Percentiles rank a stretch among this genome's conserved stretches.
Conservation (phyloP, 805 yeast species). For the Metschnikowia henanensis region DNA sequence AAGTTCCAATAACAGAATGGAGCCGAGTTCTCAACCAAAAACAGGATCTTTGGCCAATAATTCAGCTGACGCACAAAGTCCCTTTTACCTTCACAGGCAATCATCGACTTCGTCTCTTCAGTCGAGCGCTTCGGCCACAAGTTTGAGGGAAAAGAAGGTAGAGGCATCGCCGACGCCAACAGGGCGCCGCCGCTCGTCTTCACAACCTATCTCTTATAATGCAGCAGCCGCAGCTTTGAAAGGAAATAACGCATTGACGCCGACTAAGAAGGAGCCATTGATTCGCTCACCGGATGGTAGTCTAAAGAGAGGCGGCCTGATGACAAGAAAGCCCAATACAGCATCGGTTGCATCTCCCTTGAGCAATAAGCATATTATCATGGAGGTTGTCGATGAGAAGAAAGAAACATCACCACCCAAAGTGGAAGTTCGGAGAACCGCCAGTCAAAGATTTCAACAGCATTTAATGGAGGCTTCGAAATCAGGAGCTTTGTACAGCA, state of each 20-base stretch:
- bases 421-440: conserved; percentile 21
- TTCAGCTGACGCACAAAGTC: conserved; percentile 1
- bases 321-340: conserved; percentile 9
- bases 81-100: conserved; percentile 8
- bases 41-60: neutral
- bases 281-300: conserved; percentile 21
- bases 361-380: conserved; percentile 1
- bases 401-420: conserved; percentile 10
- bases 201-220: conserved; percentile 30
- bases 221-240: conserved; percentile 35
- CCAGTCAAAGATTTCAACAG: conserved; percentile 39
- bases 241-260: neutral
- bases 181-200: conserved; percentile 36
- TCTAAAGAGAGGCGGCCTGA: conserved; percentile 7
- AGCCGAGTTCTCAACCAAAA: neutral
- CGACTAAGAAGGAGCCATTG: conserved; percentile 1
- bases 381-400: conserved; percentile 16
- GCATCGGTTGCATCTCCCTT: conserved; percentile 8
- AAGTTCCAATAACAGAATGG: neutral
- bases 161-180: conserved; percentile 11
- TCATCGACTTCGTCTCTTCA: conserved; percentile 12
- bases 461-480: conserved; percentile 40
- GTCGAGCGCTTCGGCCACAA: conserved; percentile 1
- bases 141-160: conserved; percentile 8
- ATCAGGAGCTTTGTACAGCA: conserved; percentile 38